Percentiles rank a stretch among this genome's conserved stretches.
Evolutionary conservation across 768 basidiomycete species (phyloP).

Genomic region (Paxillus ammoniavirescens): DNA sequence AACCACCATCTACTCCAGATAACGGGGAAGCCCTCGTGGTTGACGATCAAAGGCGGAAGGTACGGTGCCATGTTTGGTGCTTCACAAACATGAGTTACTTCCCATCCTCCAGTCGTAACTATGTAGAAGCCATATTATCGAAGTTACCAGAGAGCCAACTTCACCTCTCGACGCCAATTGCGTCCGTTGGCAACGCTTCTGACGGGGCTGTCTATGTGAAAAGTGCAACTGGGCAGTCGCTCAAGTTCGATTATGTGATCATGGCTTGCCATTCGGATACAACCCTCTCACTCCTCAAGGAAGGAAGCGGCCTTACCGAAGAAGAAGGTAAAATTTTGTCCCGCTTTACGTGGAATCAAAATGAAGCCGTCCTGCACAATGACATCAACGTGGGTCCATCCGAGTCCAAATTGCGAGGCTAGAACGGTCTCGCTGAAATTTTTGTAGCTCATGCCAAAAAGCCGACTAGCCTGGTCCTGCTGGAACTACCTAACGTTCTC

Average conservation of each 20-base stretch:
- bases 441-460: slow-evolving; percentile 63
- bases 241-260: slow-evolving; percentile 67
- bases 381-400: slow-evolving; percentile 50
- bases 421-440: background rate
- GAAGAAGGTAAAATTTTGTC: slow-evolving; percentile 57
- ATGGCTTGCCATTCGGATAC: slow-evolving; percentile 73
- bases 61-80: slow-evolving; percentile 25
- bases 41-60: slow-evolving; percentile 74
- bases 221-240: slow-evolving; percentile 43
- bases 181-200: slow-evolving; percentile 37
- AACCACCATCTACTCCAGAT: slow-evolving; percentile 77
- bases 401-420: background rate
- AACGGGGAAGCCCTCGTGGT: slow-evolving; percentile 67
- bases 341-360: slow-evolving; percentile 64
- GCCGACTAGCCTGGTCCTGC: slow-evolving; percentile 63
- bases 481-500: slow-evolving; percentile 77
- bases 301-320: slow-evolving; percentile 47
- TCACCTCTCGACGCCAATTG: slow-evolving; percentile 60
- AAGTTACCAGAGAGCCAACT: slow-evolving; percentile 50
- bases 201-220: slow-evolving; percentile 39
- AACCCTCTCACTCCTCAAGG: slow-evolving; percentile 45
- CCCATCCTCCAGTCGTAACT: slow-evolving; percentile 46
- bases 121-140: slow-evolving; percentile 61
- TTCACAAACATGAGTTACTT: background rate
- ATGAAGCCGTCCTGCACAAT: slow-evolving; percentile 65